These are phyloP conservation scores for Leccinum uliginosum DNA, from an alignment of 768 basidiomycete genomes.

Conservation along the genomic window DNA sequence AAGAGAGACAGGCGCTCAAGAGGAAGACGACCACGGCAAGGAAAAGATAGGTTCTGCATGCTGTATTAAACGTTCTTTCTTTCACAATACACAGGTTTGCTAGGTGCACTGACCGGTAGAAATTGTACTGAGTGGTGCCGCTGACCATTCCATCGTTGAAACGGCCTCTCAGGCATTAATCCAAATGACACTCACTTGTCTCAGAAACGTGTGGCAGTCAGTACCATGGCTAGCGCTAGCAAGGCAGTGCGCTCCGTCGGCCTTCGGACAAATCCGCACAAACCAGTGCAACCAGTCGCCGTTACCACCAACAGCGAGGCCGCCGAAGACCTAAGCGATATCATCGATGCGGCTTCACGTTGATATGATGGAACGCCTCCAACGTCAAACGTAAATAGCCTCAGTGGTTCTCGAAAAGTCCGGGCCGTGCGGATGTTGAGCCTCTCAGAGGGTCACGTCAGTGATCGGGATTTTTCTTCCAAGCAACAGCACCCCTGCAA, in stretches of 20 bases:
- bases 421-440: too few species aligned
- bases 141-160: neutral
- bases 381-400: too few species aligned
- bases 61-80: neutral
- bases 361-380: neutral
- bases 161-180: too few species aligned
- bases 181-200: slow-evolving; percentile 1
- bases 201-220: slow-evolving; percentile 10
- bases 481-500: too few species aligned
- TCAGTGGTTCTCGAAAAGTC: too few species aligned
- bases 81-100: neutral
- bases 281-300: neutral
- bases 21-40: slow-evolving; percentile 21
- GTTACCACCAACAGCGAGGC: slow-evolving; percentile 3
- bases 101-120: neutral
- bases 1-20: slow-evolving; percentile 36
- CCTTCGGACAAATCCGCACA: neutral
- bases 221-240: neutral
- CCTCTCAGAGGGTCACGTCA: too few species aligned
- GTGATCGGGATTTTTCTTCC: too few species aligned
- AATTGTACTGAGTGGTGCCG: neutral
- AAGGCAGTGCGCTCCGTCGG: neutral
- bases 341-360: neutral
- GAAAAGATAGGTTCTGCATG: slow-evolving; percentile 10
- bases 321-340: slow-evolving; percentile 1